Evolutionary conservation across 2,329 filamentous ascomycete species (phyloP).

Genomic region (Cladophialophora psammophila): DNA sequence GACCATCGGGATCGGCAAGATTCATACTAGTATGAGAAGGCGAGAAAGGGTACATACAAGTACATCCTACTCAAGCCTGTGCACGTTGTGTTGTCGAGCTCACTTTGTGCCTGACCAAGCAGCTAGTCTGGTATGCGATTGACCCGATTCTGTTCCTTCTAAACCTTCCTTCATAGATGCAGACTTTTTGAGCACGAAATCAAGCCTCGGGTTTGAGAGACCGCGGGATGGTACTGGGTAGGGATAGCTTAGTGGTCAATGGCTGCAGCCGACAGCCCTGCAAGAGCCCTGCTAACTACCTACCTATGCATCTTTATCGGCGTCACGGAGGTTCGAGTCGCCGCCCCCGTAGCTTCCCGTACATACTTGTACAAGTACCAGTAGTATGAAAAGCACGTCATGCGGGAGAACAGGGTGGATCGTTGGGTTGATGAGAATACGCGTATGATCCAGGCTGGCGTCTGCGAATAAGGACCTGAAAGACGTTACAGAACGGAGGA

Average conservation of each 20-base stretch:
- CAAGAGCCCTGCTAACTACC: background rate
- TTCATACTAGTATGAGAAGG: background rate
- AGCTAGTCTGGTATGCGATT: background rate
- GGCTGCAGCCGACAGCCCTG: constrained; percentile 13
- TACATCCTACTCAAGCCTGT: too few relatives aligned
- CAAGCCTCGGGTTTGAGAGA: background rate
- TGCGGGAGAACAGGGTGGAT: background rate
- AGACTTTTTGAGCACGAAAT: background rate
- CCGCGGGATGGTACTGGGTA: background rate
- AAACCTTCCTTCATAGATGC: background rate
- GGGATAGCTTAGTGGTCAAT: background rate
- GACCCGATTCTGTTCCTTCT: background rate
- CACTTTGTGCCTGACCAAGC: background rate
- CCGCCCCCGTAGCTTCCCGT: constrained; percentile 9
- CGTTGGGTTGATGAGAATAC: background rate
- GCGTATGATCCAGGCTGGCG: background rate
- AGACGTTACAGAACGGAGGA: background rate
- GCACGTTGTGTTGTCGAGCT: background rate
- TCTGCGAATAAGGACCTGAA: too few relatives aligned
- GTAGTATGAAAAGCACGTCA: constrained; percentile 1
- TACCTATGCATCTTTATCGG: constrained; percentile 20
- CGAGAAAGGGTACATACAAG: too few relatives aligned
- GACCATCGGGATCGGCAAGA: constrained; percentile 6
- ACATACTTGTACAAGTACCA: too few relatives aligned
- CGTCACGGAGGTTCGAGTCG: constrained; percentile 26